These are phyloP conservation scores for Mucor circinelloides DNA, from an alignment of 371 early-diverging fungal genomes.

Conservation along the genomic window DNA sequence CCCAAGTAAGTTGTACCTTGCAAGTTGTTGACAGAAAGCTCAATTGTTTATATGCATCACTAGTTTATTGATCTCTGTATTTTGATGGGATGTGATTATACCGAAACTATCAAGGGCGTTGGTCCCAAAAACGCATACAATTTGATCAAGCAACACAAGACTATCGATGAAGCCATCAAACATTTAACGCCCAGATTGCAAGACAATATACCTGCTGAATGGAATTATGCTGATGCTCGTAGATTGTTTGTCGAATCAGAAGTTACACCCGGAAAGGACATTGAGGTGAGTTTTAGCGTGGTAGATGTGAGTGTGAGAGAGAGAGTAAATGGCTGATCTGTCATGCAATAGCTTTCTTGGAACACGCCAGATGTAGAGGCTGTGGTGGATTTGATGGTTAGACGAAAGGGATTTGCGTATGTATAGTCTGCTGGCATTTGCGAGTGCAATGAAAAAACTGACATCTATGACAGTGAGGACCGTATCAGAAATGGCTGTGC, in stretches of 20 bases:
- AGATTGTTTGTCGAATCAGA: slow-evolving; percentile 88
- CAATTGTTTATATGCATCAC: neutral
- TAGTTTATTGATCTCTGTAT: slow-evolving; percentile 99
- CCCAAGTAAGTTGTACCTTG: slow-evolving; percentile 53
- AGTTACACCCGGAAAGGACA: slow-evolving; percentile 66
- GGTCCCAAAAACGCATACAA: slow-evolving; percentile 94
- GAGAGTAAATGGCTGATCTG: neutral
- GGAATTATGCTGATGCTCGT: slow-evolving; percentile 93
- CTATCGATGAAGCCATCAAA: slow-evolving; percentile 87
- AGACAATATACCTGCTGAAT: slow-evolving; percentile 84
- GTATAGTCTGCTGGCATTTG: neutral
- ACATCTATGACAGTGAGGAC: slow-evolving; percentile 71
- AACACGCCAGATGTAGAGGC: slow-evolving; percentile 88
- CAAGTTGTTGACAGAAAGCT: neutral
- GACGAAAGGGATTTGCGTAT: slow-evolving; percentile 95
- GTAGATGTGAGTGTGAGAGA: no score
- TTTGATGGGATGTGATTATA: slow-evolving; percentile 99
- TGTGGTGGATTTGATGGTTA: slow-evolving; percentile 88
- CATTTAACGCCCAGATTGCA: slow-evolving; percentile 71
- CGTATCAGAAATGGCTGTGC: slow-evolving; percentile 88
- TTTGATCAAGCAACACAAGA: slow-evolving; percentile 88
- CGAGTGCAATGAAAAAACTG: neutral
- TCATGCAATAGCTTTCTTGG: slow-evolving; percentile 75
- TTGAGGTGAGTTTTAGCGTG: slow-evolving; percentile 49
- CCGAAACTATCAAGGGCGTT: slow-evolving; percentile 94